These are phyloP conservation scores for Termitomyces sp. DNA, from an alignment of 768 basidiomycete genomes.

Conservation along the genomic window DNA sequence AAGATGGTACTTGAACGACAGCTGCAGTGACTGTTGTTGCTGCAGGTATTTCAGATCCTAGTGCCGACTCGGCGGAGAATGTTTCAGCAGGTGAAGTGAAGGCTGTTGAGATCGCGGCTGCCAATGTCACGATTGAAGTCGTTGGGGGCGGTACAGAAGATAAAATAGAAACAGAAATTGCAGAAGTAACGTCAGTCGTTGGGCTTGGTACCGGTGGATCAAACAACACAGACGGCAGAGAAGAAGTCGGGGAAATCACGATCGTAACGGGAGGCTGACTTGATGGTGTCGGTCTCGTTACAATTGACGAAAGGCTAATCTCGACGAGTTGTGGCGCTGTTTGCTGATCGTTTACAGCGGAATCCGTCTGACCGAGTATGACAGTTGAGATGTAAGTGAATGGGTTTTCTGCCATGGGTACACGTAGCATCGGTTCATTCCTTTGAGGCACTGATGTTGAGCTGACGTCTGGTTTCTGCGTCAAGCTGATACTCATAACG, in stretches of 20 bases:
- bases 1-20: neutral
- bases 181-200: neutral
- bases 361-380: neutral
- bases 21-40: slow-evolving; percentile 4
- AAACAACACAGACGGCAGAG: neutral
- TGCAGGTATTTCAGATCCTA: neutral
- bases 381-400: neutral
- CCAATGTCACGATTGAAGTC: neutral
- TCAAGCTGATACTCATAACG: neutral
- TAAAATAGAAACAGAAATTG: neutral
- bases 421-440: neutral
- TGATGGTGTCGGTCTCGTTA: neutral
- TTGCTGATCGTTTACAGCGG: neutral
- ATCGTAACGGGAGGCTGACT: slow-evolving; percentile 5
- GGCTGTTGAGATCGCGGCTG: neutral
- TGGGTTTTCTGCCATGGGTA: neutral
- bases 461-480: neutral
- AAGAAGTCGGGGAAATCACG: slow-evolving; percentile 1
- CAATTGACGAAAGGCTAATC: neutral
- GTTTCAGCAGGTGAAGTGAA: neutral
- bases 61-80: neutral
- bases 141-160: neutral
- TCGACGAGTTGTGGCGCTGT: slow-evolving; percentile 4
- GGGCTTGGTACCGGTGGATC: neutral
- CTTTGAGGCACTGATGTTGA: neutral